phyloP scores from a whole-genome alignment of 2,329 filamentous ascomycete species.

The Ascochyta lentis region DNA sequence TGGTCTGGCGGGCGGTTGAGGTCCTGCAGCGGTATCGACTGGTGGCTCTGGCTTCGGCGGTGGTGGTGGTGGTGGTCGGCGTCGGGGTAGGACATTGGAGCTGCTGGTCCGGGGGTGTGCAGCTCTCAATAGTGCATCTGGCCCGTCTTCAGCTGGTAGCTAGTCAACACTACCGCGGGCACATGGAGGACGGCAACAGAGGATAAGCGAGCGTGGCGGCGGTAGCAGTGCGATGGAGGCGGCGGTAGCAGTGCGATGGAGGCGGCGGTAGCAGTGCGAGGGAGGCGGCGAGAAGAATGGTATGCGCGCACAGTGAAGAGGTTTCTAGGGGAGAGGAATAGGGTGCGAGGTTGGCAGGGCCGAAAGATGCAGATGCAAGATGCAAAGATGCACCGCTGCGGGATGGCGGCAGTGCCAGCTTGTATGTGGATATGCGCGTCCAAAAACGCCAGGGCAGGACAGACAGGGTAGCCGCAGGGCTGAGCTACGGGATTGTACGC shows the following conservation, averaged over 20 bases:
- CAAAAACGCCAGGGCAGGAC: neutral
- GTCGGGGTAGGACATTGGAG: slow-evolving; percentile 58
- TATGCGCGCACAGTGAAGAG: neutral
- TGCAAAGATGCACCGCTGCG: neutral
- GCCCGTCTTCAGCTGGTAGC: slow-evolving; percentile 39
- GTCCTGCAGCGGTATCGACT: slow-evolving; percentile 75
- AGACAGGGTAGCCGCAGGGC: slow-evolving; percentile 2
- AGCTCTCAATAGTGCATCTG: slow-evolving; percentile 39
- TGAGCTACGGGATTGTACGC: neutral
- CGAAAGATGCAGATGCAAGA: neutral
- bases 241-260: neutral
- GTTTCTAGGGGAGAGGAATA: neutral
- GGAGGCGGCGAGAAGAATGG: neutral
- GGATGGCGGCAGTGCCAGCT: slow-evolving; percentile 14
- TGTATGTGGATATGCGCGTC: slow-evolving; percentile 9
- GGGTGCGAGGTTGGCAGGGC: slow-evolving; percentile 2
- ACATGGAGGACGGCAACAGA: slow-evolving; percentile 19
- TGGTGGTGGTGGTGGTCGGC: slow-evolving; percentile 45
- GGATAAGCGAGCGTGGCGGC: slow-evolving; percentile 15
- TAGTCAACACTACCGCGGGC: slow-evolving; percentile 29
- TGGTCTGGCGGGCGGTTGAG: slow-evolving; percentile 51
- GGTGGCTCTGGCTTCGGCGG: slow-evolving; percentile 57
- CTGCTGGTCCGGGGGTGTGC: slow-evolving; percentile 18
- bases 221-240: neutral
- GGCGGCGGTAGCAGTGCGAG: slow-evolving; percentile 5